Evolutionary conservation across 2,329 filamentous ascomycete genomes (phyloP).

Genomic region (Phoma sp.): DNA sequence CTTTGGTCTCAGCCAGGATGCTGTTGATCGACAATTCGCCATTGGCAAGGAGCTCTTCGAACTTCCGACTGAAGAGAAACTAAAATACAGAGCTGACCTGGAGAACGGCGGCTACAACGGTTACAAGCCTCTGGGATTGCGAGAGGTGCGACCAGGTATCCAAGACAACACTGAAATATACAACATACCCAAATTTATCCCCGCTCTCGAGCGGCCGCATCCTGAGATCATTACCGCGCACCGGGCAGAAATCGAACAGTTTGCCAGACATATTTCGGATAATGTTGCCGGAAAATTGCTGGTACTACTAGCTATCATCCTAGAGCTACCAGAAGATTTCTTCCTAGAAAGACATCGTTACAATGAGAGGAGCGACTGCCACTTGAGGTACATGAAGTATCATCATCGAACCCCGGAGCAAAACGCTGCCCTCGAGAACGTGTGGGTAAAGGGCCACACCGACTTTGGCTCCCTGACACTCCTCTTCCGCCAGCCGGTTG

Average conservation of each 20-base stretch:
- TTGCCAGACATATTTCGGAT: conserved; percentile 48
- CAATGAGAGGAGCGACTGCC: conserved; percentile 63
- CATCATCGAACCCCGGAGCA: conserved; percentile 55
- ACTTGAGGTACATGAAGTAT: conserved; percentile 69
- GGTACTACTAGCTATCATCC: conserved; percentile 63
- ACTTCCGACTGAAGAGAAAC: conserved; percentile 21
- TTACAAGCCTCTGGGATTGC: conserved; percentile 19
- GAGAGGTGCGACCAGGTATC: conserved; percentile 46
- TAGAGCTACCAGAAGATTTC: conserved; percentile 66
- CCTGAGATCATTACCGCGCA: conserved; percentile 49
- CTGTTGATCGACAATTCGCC: conserved; percentile 26
- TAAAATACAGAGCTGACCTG: conserved; percentile 21
- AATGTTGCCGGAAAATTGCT: conserved; percentile 57
- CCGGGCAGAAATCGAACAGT: conserved; percentile 60
- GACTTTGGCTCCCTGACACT: conserved; percentile 64
- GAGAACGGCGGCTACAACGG: conserved; percentile 58
- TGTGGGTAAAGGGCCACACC: conserved; percentile 56
- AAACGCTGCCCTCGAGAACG: conserved; percentile 51
- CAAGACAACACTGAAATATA: conserved; percentile 66
- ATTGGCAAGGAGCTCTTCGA: conserved; percentile 24
- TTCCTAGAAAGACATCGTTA: conserved; percentile 64
- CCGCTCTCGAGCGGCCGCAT: conserved; percentile 57
- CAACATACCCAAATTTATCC: conserved; percentile 67
- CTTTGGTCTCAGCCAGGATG: conserved; percentile 24
- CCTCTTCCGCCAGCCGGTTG: conserved; percentile 65